These are phyloP conservation scores for Daedaleopsis nitida DNA, from an alignment of 768 basidiomycete genomes.

Conservation along the genomic window DNA sequence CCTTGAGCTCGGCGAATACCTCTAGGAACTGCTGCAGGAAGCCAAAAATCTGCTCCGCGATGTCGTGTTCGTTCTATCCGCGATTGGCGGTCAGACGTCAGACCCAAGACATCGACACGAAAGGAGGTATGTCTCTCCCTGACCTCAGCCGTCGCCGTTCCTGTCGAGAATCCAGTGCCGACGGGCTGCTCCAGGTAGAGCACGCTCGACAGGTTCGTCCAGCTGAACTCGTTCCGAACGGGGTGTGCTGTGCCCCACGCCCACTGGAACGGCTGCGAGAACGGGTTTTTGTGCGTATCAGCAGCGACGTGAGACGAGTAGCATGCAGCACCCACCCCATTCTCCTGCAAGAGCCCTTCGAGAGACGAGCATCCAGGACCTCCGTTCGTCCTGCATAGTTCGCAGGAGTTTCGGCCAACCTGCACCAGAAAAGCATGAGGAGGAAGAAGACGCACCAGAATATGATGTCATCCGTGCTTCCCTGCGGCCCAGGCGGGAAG, in stretches of 20 bases:
- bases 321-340: slow-evolving; percentile 51
- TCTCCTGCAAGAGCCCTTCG: slow-evolving; percentile 72
- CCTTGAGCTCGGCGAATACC: slow-evolving; percentile 72
- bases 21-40: slow-evolving; percentile 78
- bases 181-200: slow-evolving; percentile 81
- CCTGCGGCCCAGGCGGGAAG: slow-evolving; percentile 76
- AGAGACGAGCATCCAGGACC: slow-evolving; percentile 79
- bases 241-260: slow-evolving; percentile 62
- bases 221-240: slow-evolving; percentile 65
- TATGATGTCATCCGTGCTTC: slow-evolving; percentile 73
- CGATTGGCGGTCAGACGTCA: too few species aligned
- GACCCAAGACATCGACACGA: too few species aligned
- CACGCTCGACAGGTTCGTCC: slow-evolving; percentile 79
- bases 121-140: neutral
- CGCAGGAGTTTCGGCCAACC: neutral
- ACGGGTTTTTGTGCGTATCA: neutral
- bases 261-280: slow-evolving; percentile 66
- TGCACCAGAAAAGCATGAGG: neutral
- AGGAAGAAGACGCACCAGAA: slow-evolving; percentile 56
- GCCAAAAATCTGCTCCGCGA: slow-evolving; percentile 56
- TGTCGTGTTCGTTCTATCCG: slow-evolving; percentile 49
- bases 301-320: neutral
- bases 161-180: slow-evolving; percentile 78
- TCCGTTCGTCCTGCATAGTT: slow-evolving; percentile 65
- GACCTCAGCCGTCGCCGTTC: slow-evolving; percentile 56